Conservation (phyloP, 1,284 basidiomycete genomes). For the Phylloporus sp. region DNA sequence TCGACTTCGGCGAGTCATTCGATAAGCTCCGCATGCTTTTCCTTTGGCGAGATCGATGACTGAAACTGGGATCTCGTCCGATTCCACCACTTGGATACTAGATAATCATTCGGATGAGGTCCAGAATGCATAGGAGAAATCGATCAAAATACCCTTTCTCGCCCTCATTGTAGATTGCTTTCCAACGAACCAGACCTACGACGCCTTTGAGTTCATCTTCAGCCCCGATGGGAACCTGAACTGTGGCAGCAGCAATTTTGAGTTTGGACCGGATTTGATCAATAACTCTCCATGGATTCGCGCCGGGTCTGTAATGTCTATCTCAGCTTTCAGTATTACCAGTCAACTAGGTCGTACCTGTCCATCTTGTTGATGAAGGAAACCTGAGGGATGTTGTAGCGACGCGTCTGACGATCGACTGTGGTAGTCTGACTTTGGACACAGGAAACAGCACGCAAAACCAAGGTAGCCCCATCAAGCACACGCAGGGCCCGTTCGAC, state of each 20-base stretch:
- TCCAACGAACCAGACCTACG: constrained; percentile 95
- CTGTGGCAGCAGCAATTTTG: constrained; percentile 91
- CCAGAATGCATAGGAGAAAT: neutral
- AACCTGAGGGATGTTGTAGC: constrained; percentile 94
- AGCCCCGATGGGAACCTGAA: constrained; percentile 94
- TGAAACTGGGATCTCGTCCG: constrained; percentile 86
- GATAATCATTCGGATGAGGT: constrained; percentile 1
- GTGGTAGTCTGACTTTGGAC: constrained; percentile 99
- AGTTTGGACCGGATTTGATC: constrained; percentile 93
- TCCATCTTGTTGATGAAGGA: constrained; percentile 99
- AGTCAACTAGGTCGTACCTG: constrained; percentile 49
- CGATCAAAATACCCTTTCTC: constrained; percentile 80
- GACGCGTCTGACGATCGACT: constrained; percentile 97
- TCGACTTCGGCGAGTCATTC: constrained; percentile 97
- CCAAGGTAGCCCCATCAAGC: constrained; percentile 95
- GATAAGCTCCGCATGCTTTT: constrained; percentile 90
- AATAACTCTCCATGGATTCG: constrained; percentile 96
- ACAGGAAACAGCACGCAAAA: constrained; percentile 96
- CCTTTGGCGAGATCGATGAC: constrained; percentile 68
- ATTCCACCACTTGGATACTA: constrained; percentile 82
- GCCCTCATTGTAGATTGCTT: constrained; percentile 94
- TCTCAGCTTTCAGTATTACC: neutral
- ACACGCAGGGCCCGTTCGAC: constrained; percentile 97
- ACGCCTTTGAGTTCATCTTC: constrained; percentile 91
- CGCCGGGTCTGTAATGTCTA: constrained; percentile 72